Base-by-base conservation (phyloP, 1,139 yeast genomes). In the Blastobotrys proliferans region DNA sequence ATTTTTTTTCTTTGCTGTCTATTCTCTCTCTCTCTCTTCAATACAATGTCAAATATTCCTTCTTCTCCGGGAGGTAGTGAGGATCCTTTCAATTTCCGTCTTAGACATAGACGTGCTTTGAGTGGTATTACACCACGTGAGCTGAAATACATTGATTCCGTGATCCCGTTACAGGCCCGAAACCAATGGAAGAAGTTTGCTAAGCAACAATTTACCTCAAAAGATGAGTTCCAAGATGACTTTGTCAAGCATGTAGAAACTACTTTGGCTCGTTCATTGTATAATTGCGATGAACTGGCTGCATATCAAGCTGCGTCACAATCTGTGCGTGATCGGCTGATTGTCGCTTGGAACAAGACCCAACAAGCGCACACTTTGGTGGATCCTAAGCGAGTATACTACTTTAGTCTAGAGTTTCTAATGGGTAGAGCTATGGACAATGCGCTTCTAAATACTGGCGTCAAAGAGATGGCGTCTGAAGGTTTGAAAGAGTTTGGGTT, bases 401-500 rank as follows among this genome's bases (percentile, higher is more conserved):
- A 88, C 62, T 67, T 88, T 51, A 84, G 95, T 2, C 72, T 90
- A 54, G 97, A 90, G 67, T 90, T 87, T 62, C 71, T 90, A 53
- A 87, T 90, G 95, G 97, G 97, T 37, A 77, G 95, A 57, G 96
- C 97, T 39, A 73, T 90, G 75, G 97, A 90, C 66, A 90, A 88
- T 63, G 96, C 97, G 31, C 70, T 90, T 68, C 83, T 87, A 65
- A 90, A 90, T 64, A 74, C 85, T 57, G 72, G 75, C 5, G 67
- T 73, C 47, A 79, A 81, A 61, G 74, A 70, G 20, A 67, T 73
- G 43, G 74, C 84, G 35, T 55, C 61, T 13, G 66, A 64, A 11
- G 80, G 94, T 2, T 74, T 87, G 53, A 72, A 71, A 41, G 87
- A 84, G 42, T 74, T 88, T 54, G 97, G 97, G 6, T 90, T 90